Evolutionary conservation across 805 yeast species (phyloP).

Genomic region (Hermanozyma aechmeae): DNA sequence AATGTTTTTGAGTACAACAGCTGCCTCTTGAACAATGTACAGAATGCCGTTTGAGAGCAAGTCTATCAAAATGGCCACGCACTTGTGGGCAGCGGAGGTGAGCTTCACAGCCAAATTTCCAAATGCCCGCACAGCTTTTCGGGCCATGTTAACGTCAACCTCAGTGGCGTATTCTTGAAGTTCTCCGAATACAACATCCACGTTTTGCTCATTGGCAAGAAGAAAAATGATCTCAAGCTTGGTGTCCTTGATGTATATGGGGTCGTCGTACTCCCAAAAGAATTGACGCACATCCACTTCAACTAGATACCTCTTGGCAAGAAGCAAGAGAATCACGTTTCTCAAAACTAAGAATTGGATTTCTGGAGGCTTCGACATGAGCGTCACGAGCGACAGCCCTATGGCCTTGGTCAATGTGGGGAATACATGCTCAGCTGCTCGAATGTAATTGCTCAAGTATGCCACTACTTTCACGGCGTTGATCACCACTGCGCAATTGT

Average conservation of each 20-base stretch:
- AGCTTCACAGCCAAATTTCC: constrained; percentile 83
- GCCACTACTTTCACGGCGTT: constrained; percentile 66
- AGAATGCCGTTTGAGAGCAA: constrained; percentile 58
- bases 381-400: constrained; percentile 58
- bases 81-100: constrained; percentile 48
- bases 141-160: constrained; percentile 75
- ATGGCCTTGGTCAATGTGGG: constrained; percentile 48
- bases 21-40: constrained; percentile 71
- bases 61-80: constrained; percentile 54
- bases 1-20: constrained; percentile 67
- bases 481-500: constrained; percentile 71
- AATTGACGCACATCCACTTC: constrained; percentile 67
- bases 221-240: constrained; percentile 80
- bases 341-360: constrained; percentile 75
- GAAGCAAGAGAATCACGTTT: constrained; percentile 65
- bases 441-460: constrained; percentile 65
- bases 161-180: constrained; percentile 58
- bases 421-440: constrained; percentile 43
- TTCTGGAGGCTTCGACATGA: constrained; percentile 72
- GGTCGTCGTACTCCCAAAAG: constrained; percentile 78
- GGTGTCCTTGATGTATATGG: constrained; percentile 81
- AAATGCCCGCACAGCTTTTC: constrained; percentile 81
- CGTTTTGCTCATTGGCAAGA: constrained; percentile 47
- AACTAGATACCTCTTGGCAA: constrained; percentile 54
- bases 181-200: neutral